These are phyloP conservation scores for Umbelopsis vinacea DNA, from an alignment of 192 early-diverging fungal genomes.

Conservation along the genomic window DNA sequence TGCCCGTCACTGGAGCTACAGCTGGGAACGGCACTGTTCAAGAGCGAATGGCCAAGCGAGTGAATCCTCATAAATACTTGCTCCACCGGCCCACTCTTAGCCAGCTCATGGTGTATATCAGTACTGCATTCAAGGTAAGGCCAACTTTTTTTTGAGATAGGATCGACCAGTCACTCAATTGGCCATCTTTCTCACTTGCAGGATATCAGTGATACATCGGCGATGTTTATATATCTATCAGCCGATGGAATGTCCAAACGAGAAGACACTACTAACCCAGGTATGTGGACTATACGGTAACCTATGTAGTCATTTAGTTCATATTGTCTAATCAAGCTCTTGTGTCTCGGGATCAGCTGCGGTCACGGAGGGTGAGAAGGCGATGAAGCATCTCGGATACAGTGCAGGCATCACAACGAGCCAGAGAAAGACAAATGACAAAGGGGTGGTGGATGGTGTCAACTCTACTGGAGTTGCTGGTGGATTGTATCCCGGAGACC, in stretches of 20 bases:
- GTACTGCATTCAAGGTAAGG: slow-evolving; percentile 87
- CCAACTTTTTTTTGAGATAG: background rate
- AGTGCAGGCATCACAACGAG: slow-evolving; percentile 76
- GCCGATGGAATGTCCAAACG: slow-evolving; percentile 69
- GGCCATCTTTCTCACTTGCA: slow-evolving; percentile 27
- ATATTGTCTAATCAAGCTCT: background rate
- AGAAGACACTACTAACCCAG: background rate
- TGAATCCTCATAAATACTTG: slow-evolving; percentile 86
- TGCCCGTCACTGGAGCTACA: background rate
- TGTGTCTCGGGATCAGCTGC: too few species aligned
- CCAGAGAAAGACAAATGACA: slow-evolving; percentile 66
- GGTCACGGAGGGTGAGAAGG: background rate
- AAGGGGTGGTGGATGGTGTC: background rate
- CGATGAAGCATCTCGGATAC: slow-evolving; percentile 55
- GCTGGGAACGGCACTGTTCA: slow-evolving; percentile 5
- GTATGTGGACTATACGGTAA: background rate
- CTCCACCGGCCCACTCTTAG: slow-evolving; percentile 90
- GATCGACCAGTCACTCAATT: background rate
- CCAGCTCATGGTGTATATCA: slow-evolving; percentile 89
- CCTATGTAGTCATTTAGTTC: too few species aligned
- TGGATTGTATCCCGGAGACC: slow-evolving; percentile 86
- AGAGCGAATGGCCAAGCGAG: slow-evolving; percentile 45
- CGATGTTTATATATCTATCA: slow-evolving; percentile 87
- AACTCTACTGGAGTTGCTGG: background rate
- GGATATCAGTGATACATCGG: slow-evolving; percentile 88